phyloP scores from a whole-genome alignment of 2,329 filamentous ascomycete species.

The Escovopsis sp. region DNA sequence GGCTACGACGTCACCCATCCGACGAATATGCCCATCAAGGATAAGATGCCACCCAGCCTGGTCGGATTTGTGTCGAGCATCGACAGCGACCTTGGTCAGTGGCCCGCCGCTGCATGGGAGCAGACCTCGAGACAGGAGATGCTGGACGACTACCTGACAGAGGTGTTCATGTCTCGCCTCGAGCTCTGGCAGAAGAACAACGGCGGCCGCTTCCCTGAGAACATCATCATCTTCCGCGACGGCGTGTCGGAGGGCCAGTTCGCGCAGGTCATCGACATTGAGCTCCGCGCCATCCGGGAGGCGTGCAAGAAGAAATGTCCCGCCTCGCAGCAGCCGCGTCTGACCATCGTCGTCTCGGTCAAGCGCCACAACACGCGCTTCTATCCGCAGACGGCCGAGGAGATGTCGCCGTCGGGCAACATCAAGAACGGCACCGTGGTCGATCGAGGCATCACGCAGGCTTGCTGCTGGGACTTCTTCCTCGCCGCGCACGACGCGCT shows the following conservation, averaged over 20 bases:
- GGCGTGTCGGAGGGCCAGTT: constrained; percentile 85
- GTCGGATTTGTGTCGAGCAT: constrained; percentile 68
- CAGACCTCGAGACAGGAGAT: constrained; percentile 57
- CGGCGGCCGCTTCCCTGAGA: constrained; percentile 40
- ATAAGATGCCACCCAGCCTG: constrained; percentile 46
- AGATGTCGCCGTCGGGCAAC: constrained; percentile 44
- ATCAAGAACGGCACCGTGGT: constrained; percentile 64
- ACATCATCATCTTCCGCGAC: constrained; percentile 75
- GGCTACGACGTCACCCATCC: constrained; percentile 87
- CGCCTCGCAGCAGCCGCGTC: constrained; percentile 36
- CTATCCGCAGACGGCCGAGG: constrained; percentile 45
- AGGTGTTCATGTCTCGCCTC: constrained; percentile 50
- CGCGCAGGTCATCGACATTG: constrained; percentile 45
- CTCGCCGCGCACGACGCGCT: constrained; percentile 67
- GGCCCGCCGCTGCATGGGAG: constrained; percentile 57
- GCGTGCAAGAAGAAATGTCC: constrained; percentile 50
- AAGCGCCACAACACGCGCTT: constrained; percentile 86
- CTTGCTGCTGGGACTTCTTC: constrained; percentile 70
- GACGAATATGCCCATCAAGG: constrained; percentile 26
- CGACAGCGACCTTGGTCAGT: constrained; percentile 57
- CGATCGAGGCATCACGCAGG: constrained; percentile 66
- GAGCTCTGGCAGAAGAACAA: constrained; percentile 48
- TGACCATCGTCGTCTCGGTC: constrained; percentile 65
- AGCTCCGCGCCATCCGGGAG: constrained; percentile 49
- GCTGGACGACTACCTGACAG: constrained; percentile 41